A percentile compares a stretch with the other conserved stretches of the same genome.
phyloP scores from a whole-genome alignment of 345 rosid species.

The Camelina sativa region DNA sequence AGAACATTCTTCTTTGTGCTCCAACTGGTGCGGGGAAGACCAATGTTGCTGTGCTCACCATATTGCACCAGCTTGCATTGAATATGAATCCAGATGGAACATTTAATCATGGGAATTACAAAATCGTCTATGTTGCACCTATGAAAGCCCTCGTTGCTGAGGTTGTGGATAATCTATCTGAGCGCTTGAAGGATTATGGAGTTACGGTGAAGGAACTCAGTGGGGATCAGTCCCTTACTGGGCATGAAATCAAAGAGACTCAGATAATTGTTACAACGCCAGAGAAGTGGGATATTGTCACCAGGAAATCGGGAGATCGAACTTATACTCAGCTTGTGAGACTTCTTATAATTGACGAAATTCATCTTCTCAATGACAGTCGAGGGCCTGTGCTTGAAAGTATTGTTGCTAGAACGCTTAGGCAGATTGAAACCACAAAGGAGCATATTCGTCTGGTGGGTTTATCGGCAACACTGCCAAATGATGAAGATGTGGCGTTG shows the following conservation, averaged over 20 bases:
- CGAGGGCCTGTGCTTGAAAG: conserved; percentile 96
- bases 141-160: conserved; percentile 97
- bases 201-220: conserved; percentile 83
- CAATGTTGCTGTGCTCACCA: conserved; percentile 89
- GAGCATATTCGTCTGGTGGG: conserved; percentile 90
- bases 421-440: conserved; percentile 86
- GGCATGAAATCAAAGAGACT: conserved; percentile 87
- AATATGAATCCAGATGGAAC: conserved; percentile 69
- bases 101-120: conserved; percentile 65
- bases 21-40: conserved; percentile 99
- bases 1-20: conserved; percentile 85
- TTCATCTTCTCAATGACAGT: conserved; percentile 89
- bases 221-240: conserved; percentile 84
- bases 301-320: conserved; percentile 90
- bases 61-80: conserved; percentile 78
- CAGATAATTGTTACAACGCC: conserved; percentile 98
- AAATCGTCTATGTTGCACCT: conserved; percentile 93
- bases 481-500: conserved; percentile 81
- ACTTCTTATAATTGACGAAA: conserved; percentile 84
- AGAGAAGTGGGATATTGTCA: conserved; percentile 94
- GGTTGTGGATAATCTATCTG: conserved; percentile 74
- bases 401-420: conserved; percentile 89
- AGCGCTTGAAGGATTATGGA: conserved; percentile 69
- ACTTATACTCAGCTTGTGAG: conserved; percentile 82
- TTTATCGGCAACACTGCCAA: conserved; percentile 86